Evolutionary conservation across 2,329 filamentous ascomycete species (phyloP).

Genomic region (Didymella lethalis): DNA sequence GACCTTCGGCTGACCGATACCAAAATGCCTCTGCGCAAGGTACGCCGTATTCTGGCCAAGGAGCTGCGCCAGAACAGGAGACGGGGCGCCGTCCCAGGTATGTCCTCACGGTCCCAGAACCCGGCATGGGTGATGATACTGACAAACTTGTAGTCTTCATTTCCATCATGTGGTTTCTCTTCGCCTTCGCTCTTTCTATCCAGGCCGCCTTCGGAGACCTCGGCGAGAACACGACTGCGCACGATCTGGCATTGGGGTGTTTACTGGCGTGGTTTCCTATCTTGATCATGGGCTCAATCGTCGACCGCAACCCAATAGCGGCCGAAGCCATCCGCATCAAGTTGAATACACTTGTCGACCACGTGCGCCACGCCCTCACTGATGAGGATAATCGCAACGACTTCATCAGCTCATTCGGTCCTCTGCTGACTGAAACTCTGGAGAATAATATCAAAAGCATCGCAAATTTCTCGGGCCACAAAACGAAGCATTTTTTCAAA

Average conservation of each 20-base stretch:
- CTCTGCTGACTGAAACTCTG: constrained; percentile 26
- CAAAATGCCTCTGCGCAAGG: constrained; percentile 40
- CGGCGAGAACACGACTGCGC: constrained; percentile 53
- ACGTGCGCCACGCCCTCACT: constrained; percentile 44
- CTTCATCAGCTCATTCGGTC: constrained; percentile 42
- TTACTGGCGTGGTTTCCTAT: constrained; percentile 58
- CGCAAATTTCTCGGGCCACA: constrained; percentile 20
- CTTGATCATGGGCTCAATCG: constrained; percentile 55
- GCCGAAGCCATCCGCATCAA: constrained; percentile 51
- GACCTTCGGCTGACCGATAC: constrained; percentile 44
- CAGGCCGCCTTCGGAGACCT: constrained; percentile 48
- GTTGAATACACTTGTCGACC: constrained; percentile 52
- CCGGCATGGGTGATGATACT: neutral
- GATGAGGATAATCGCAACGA: constrained; percentile 36
- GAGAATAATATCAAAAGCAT: constrained; percentile 20
- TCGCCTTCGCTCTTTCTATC: constrained; percentile 50
- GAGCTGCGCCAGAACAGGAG: constrained; percentile 53
- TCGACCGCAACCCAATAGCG: constrained; percentile 57
- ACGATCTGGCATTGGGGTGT: constrained; percentile 56
- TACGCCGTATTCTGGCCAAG: constrained; percentile 49
- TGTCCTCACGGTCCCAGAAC: neutral
- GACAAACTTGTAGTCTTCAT: constrained; percentile 42
- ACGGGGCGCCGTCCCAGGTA: constrained; percentile 51
- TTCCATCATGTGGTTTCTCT: constrained; percentile 55
- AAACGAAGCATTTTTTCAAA: constrained; percentile 49